These are phyloP conservation scores for Hypoxylon lienhwacheense DNA, from an alignment of 495 filamentous ascomycete genomes.

Conservation along the genomic window DNA sequence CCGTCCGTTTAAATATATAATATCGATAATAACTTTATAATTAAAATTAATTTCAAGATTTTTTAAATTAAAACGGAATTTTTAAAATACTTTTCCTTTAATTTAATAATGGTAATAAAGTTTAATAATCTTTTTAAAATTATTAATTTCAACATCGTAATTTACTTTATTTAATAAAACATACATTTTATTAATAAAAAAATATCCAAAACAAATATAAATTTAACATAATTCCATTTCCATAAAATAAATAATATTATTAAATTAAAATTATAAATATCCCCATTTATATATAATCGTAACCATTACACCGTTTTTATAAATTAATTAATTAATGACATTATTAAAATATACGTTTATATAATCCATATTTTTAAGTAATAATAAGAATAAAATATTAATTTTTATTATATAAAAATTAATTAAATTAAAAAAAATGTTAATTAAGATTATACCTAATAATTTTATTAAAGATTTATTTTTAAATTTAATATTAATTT, in stretches of 20 bases:
- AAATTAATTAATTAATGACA: not conserved
- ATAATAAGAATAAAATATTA: constrained; percentile 2
- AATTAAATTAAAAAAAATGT: not conserved
- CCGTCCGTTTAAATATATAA: constrained; percentile 22
- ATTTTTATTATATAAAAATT: constrained; percentile 1
- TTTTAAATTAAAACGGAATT: constrained; percentile 14
- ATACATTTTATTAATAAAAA: not conserved
- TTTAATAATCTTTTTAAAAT: not conserved
- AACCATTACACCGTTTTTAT: not conserved
- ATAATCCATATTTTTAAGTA: not conserved
- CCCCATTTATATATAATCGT: not conserved
- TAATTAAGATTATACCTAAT: not conserved
- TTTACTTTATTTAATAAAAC: not conserved
- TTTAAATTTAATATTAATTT: constrained; percentile 2
- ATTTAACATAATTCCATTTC: not conserved
- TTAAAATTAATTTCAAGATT: constrained; percentile 27
- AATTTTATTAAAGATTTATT: not conserved
- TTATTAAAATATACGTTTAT: not conserved
- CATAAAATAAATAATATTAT: not conserved
- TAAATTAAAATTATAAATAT: not conserved
- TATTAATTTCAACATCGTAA: not conserved
- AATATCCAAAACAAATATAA: not conserved
- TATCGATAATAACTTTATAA: constrained; percentile 19
- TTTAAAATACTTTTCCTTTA: not conserved
- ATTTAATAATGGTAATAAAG: not conserved